Conservation (phyloP, 768 basidiomycete genomes). For the Rubroboletus pulcherrimus region DNA sequence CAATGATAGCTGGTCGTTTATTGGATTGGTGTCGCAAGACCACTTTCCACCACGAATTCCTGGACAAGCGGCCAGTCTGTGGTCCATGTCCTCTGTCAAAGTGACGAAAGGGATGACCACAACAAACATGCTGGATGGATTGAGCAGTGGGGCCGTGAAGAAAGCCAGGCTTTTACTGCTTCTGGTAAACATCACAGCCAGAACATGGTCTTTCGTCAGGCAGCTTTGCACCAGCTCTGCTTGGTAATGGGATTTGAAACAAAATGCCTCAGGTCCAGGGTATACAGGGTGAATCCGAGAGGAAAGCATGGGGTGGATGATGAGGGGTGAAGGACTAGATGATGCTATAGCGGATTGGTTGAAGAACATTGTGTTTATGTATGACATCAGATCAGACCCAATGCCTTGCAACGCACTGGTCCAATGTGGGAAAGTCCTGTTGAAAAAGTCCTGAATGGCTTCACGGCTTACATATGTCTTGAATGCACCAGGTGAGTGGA, state of each 20-base stretch:
- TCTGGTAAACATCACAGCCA: constrained; percentile 8
- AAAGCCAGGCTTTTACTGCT: constrained; percentile 14
- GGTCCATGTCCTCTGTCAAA: constrained; percentile 7
- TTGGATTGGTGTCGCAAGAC: not conserved
- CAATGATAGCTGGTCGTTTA: constrained; percentile 2
- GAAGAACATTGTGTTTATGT: not conserved
- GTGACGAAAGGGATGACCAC: constrained; percentile 1
- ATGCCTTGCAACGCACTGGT: not conserved
- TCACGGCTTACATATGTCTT: not conserved
- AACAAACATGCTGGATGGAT: too few relatives aligned
- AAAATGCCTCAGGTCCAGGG: not conserved
- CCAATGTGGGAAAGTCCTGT: not conserved
- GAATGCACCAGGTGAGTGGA: not conserved
- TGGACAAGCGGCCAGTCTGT: not conserved
- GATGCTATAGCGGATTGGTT: not conserved
- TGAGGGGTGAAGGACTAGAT: not conserved
- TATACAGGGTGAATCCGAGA: not conserved
- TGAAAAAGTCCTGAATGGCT: not conserved
- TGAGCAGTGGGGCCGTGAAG: too few relatives aligned
- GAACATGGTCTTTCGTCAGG: not conserved
- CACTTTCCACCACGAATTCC: not conserved
- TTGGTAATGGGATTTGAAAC: not conserved
- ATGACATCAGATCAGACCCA: not conserved
- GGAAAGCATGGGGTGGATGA: not conserved
- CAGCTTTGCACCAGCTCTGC: constrained; percentile 11